phyloP scores from a whole-genome alignment of 2,329 filamentous ascomycete species.

The Hypoxylon sp. region DNA sequence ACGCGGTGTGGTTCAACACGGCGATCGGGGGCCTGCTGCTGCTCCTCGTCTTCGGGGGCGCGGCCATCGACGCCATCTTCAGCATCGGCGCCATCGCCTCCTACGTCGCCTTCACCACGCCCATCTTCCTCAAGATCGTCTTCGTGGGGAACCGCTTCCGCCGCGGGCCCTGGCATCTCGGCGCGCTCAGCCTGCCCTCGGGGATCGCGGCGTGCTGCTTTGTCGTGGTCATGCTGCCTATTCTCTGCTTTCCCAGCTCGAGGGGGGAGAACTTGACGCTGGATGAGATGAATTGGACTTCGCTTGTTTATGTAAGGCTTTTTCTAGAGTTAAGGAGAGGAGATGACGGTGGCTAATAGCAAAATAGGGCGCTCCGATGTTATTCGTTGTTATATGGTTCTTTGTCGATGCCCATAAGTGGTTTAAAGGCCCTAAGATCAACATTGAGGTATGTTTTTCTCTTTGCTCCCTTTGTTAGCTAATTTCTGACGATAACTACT shows the following conservation, averaged over 20 bases:
- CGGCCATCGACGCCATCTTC: constrained; percentile 74
- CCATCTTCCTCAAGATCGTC: constrained; percentile 66
- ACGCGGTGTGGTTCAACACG: constrained; percentile 74
- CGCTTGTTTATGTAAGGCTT: constrained; percentile 59
- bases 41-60: constrained; percentile 69
- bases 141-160: constrained; percentile 71
- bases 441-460: constrained; percentile 56
- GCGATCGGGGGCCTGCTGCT: constrained; percentile 66
- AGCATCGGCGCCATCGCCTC: constrained; percentile 74
- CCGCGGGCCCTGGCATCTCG: constrained; percentile 74
- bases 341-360: too few species aligned
- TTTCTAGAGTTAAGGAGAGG: not conserved
- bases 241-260: constrained; percentile 69
- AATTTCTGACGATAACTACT: constrained; percentile 5
- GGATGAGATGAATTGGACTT: constrained; percentile 73
- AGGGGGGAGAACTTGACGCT: constrained; percentile 62
- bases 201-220: constrained; percentile 66
- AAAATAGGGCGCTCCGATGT: constrained; percentile 67
- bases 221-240: constrained; percentile 72
- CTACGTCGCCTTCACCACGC: constrained; percentile 68
- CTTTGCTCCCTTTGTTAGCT: not conserved
- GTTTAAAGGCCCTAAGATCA: constrained; percentile 77
- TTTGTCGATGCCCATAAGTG: constrained; percentile 69
- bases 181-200: constrained; percentile 64
- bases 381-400: constrained; percentile 68